A percentile compares a stretch with the other conserved stretches of the same genome.
Evolutionary conservation across 208 protist genomes (phyloP).

Genomic region (Jaenimonas drosophilae): DNA sequence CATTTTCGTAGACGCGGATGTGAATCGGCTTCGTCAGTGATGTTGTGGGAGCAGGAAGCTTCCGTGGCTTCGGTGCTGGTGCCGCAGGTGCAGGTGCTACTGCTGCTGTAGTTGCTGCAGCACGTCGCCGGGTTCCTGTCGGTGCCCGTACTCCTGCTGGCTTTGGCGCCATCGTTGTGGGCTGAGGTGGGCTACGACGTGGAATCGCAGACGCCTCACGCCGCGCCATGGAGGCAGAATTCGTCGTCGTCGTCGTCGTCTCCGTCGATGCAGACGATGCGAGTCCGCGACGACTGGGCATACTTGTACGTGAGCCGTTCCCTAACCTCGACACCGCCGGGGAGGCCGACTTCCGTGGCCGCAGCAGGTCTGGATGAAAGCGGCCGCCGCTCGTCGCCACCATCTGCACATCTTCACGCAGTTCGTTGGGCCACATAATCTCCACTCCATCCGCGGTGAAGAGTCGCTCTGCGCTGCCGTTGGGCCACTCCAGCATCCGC

Average conservation of each 20-base stretch:
- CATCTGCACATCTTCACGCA: slow-evolving; percentile 33
- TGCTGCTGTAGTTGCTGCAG: no score
- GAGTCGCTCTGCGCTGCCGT: slow-evolving; percentile 29
- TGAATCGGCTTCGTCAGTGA: slow-evolving; percentile 31
- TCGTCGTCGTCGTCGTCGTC: not conserved
- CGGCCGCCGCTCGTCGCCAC: slow-evolving; percentile 44
- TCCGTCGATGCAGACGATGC: no score
- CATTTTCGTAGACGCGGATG: slow-evolving; percentile 83
- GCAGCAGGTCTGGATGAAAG: slow-evolving; percentile 8
- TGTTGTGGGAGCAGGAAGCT: slow-evolving; percentile 2
- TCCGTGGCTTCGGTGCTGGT: not conserved
- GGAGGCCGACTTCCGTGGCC: not conserved
- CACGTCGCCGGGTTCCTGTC: no score
- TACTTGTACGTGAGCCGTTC: no score
- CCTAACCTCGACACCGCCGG: no score
- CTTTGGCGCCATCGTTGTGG: no score
- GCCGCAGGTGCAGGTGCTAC: not conserved
- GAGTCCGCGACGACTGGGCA: no score
- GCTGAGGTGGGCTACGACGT: no score
- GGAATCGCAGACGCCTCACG: no score
- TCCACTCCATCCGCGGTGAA: slow-evolving; percentile 57
- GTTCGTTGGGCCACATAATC: slow-evolving; percentile 21
- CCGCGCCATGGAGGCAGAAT: not conserved
- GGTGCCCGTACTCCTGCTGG: no score
- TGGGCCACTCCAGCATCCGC: slow-evolving; percentile 33